Evolutionary conservation across 2,329 filamentous ascomycete genomes (phyloP), one percentile per base, ranked within the genome.

Genomic region (Thermomyces lanuginosus): DNA sequence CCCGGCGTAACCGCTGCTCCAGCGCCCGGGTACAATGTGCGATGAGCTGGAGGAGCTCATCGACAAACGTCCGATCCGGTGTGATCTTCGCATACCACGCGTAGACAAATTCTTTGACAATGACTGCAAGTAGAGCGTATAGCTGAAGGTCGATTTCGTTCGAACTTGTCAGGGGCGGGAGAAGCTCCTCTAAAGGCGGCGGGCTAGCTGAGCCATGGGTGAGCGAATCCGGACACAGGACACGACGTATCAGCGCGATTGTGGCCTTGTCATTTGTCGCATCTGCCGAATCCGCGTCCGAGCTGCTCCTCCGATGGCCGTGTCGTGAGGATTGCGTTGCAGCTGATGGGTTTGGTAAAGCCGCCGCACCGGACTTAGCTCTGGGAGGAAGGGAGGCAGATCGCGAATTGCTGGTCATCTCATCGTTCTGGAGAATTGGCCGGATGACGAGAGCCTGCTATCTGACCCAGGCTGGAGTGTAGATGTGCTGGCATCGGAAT

Each of bases 41-140:
- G 43, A 95, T 79, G 38, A 92, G 75, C 45, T 82, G 80, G 28
- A 95, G 65, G 31, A 93, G 68, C 57, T 93, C 84, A 39, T 77
- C 75, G 33, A 89, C 74, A 46, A 98, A 91, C 8, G 71, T 66
- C 47, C 84, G 78, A 53, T 98, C 86, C 3, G 82, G 72, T 1
- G 86, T 93, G 50, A 98, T 89, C 51, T 76, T 86, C 37, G 64
- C 66, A 59, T 98, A 98, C 89, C 89, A 98, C 16, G 72, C 73
- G 50, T 89, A 76, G 19, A 98, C 78, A 49, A 83, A 92, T 37
- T 93, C 83, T 44, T 79, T 74, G 42, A 93, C 64, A 35, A 95
- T 72, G 32, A 95, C 77, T 27, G 89, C 79, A 34, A 98, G 73
- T 33, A 95, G 69, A 15, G 81, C 86, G 49, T 95, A 98, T 4